Base-by-base conservation (phyloP, 192 early-diverging fungal genomes). In the Backusella tarrabulga region DNA sequence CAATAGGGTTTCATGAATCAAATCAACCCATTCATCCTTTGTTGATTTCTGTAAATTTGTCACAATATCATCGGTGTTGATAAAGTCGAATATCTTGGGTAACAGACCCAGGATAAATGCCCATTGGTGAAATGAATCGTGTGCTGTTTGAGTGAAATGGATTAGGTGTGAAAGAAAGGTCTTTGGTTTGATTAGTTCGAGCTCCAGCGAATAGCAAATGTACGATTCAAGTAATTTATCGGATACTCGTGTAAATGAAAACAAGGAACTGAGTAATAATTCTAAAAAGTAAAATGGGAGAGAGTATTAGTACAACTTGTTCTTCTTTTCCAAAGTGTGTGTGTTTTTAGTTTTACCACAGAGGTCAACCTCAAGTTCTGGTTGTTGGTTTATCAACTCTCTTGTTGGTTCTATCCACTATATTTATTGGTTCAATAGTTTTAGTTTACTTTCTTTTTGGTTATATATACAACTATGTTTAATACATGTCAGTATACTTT, bases 211-310 rank as follows among this genome's bases (percentile, higher is more conserved):
- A 69, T 35, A 73, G 19, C 74, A 75, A 21, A 82, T 52, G 40
- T 82, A 82, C 12, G 68, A 75, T n/a, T 82, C 77, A 34, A 82
- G 63, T n/a, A 78, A 75, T 12, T 68, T 44, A 54, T 74, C 35
- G 41, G 72, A 52, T 2, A 75, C 46, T 15, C 73, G 44, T 23
- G 52, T 73, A 1, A 71, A 56, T n/a, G 76, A 74, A 56, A 82
- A 82, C 26, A 75, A 54, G 14, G 75, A 70, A 67, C 70, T 78
- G 12, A 78, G 71, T 68, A 69, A 29, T 46, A 78, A 36, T 15
- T 77, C 76, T 72, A 66, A n/a, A n/a, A 44, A 34, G 1, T 44
- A 14, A 67, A 67, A 29, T 15, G 19, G 5, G 19, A 60, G 19
- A 60, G 19, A 14, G 6, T 15, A 29, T 42, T 15, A 6, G 9